A percentile compares a stretch with the other conserved stretches of the same genome.
phyloP scores from a whole-genome alignment of 495 filamentous ascomycete genomes.

The Aspergillus cristatus region DNA sequence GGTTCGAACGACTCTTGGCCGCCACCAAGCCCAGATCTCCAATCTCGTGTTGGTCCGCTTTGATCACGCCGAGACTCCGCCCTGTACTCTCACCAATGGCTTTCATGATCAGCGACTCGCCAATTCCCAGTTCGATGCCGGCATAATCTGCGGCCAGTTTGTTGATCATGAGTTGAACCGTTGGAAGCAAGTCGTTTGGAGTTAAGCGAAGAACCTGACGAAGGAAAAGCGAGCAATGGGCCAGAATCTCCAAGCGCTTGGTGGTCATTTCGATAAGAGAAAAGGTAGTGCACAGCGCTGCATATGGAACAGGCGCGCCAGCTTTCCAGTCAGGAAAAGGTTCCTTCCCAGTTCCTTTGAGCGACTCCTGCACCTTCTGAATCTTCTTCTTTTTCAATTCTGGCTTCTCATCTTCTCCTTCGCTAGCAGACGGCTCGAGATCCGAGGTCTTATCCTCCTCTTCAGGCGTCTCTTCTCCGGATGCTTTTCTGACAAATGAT shows the following conservation, averaged over 20 bases:
- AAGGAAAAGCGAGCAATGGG: constrained; percentile 83
- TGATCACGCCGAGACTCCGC: constrained; percentile 76
- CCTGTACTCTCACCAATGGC: constrained; percentile 92
- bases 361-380: constrained; percentile 71
- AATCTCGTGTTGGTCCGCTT: constrained; percentile 89
- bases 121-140: constrained; percentile 92
- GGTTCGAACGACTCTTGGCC: constrained; percentile 85
- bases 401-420: constrained; percentile 64
- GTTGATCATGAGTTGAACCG: constrained; percentile 92
- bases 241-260: constrained; percentile 76
- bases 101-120: constrained; percentile 97
- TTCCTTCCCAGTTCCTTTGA: constrained; percentile 58
- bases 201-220: constrained; percentile 88
- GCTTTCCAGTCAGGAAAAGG: constrained; percentile 91
- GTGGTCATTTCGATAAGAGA: constrained; percentile 88
- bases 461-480: constrained; percentile 26
- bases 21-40: constrained; percentile 92
- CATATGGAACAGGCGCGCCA: constrained; percentile 85
- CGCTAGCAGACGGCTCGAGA: constrained; percentile 34
- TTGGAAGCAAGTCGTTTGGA: constrained; percentile 76
- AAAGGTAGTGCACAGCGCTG: constrained; percentile 89
- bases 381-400: constrained; percentile 66
- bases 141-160: constrained; percentile 95
- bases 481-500: constrained; percentile 22
- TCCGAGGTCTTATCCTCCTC: constrained; percentile 29